Evolutionary conservation across 2,329 filamentous ascomycete genomes (phyloP).

Genomic region (Setomelanomma holmii): DNA sequence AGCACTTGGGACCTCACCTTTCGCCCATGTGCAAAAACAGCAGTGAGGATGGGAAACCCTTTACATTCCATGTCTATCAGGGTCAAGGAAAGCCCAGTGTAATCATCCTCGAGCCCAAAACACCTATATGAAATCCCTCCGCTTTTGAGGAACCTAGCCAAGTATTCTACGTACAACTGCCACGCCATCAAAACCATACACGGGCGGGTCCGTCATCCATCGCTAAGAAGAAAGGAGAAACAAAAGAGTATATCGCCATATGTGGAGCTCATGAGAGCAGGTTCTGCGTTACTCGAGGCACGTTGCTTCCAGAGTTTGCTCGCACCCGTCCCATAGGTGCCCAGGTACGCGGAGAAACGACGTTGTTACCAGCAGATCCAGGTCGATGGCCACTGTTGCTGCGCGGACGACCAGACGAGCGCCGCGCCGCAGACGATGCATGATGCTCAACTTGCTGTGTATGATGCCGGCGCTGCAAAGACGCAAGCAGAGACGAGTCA

Average conservation of each 20-base stretch:
- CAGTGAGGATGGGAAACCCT: conserved; percentile 14
- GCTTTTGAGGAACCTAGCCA: conserved; percentile 8
- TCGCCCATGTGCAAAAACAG: neutral
- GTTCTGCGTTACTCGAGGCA: conserved; percentile 31
- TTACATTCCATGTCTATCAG: conserved; percentile 40
- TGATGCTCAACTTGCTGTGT: conserved; percentile 46
- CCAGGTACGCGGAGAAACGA: conserved; percentile 32
- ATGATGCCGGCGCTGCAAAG: conserved; percentile 47
- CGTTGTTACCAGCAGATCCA: conserved; percentile 39
- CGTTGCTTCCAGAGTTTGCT: conserved; percentile 39
- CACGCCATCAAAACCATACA: conserved; percentile 3
- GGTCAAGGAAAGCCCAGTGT: conserved; percentile 15
- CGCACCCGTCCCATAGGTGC: conserved; percentile 36
- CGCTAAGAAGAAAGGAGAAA: conserved; percentile 5
- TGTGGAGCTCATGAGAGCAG: conserved; percentile 3
- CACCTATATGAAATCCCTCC: conserved; percentile 10
- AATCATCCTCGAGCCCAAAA: conserved; percentile 5
- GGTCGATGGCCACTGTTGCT: conserved; percentile 49
- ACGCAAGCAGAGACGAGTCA: conserved; percentile 49
- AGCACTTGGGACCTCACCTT: neutral
- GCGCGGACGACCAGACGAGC: conserved; percentile 44
- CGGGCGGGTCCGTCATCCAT: neutral
- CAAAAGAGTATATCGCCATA: conserved; percentile 8
- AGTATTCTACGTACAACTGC: neutral
- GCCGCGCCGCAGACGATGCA: conserved; percentile 38